These are phyloP conservation scores for Filobasidium uniguttulatum DNA, from an alignment of 1,284 basidiomycete genomes.

Conservation along the genomic window DNA sequence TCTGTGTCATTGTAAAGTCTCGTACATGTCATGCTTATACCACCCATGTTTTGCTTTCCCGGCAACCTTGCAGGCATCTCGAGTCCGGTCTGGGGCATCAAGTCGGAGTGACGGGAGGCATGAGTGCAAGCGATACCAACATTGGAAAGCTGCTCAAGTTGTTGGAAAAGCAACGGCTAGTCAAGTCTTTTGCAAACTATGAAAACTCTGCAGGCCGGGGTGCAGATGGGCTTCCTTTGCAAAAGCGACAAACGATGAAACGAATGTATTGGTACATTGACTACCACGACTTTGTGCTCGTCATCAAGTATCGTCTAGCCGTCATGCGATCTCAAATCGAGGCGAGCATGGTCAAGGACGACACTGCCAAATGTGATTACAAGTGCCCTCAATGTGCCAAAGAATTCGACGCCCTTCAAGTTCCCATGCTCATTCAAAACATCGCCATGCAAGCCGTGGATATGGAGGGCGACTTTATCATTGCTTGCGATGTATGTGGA, in stretches of 20 bases:
- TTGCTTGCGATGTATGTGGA: slow-evolving; percentile 50
- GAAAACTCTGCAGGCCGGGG: slow-evolving; percentile 1
- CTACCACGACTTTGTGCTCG: slow-evolving; percentile 87
- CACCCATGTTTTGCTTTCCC: slow-evolving; percentile 16
- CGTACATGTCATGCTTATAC: not conserved
- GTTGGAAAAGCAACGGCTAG: slow-evolving; percentile 71
- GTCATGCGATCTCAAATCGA: slow-evolving; percentile 86
- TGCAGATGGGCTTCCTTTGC: not conserved
- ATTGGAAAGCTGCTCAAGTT: slow-evolving; percentile 89
- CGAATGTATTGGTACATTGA: slow-evolving; percentile 93
- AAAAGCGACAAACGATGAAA: slow-evolving; percentile 51
- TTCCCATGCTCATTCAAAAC: slow-evolving; percentile 53
- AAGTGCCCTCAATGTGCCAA: slow-evolving; percentile 80
- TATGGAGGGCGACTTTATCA: slow-evolving; percentile 42
- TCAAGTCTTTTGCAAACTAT: slow-evolving; percentile 42
- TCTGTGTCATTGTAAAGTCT: not conserved
- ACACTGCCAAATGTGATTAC: slow-evolving; percentile 90
- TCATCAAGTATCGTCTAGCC: slow-evolving; percentile 94
- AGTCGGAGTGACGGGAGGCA: slow-evolving; percentile 13
- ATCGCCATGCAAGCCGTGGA: slow-evolving; percentile 14
- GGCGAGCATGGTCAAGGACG: slow-evolving; percentile 47
- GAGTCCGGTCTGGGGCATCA: not conserved
- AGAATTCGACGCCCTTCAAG: slow-evolving; percentile 74
- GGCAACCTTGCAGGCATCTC: not conserved
- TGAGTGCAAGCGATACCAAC: slow-evolving; percentile 62